These are phyloP conservation scores for Elaeis oleifera DNA, from an alignment of 202 grass and related monocot genomes.

Conservation along the genomic window DNA sequence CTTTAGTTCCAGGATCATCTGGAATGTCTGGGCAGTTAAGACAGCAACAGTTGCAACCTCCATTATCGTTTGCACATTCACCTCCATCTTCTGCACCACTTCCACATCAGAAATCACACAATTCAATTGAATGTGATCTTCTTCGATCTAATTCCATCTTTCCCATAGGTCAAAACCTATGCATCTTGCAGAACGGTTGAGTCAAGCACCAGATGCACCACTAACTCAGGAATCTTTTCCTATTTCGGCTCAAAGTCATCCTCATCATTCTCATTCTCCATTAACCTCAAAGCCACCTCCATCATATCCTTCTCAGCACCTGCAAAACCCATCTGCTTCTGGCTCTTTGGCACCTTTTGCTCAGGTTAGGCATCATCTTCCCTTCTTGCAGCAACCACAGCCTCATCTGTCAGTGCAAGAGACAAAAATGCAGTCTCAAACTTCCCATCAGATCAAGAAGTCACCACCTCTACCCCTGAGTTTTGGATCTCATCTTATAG, in stretches of 20 bases:
- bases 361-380: constrained; percentile 28
- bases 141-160: constrained; percentile 31
- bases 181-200: constrained; percentile 25
- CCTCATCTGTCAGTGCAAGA: constrained; percentile 17
- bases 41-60: constrained; percentile 49
- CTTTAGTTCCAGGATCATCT: constrained; percentile 27
- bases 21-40: constrained; percentile 45
- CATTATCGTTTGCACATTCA: constrained; percentile 35
- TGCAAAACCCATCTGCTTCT: constrained; percentile 39
- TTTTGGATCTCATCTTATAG: constrained; percentile 4
- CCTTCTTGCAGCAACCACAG: constrained; percentile 24
- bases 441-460: not conserved
- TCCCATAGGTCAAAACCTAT: constrained; percentile 20
- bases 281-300: constrained; percentile 14
- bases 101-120: constrained; percentile 39
- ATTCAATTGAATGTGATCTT: constrained; percentile 34
- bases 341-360: constrained; percentile 17
- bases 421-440: not conserved
- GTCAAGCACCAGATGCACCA: constrained; percentile 16
- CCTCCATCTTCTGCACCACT: constrained; percentile 26
- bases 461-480: constrained; percentile 5
- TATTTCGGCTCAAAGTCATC: constrained; percentile 30
- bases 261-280: constrained; percentile 20
- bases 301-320: constrained; percentile 22
- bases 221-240: constrained; percentile 27